Percentiles rank a stretch among this genome's conserved stretches.
These are phyloP conservation scores for Nicotiana knightiana DNA, from an alignment of 257 asterid species.

Conservation along the genomic window DNA sequence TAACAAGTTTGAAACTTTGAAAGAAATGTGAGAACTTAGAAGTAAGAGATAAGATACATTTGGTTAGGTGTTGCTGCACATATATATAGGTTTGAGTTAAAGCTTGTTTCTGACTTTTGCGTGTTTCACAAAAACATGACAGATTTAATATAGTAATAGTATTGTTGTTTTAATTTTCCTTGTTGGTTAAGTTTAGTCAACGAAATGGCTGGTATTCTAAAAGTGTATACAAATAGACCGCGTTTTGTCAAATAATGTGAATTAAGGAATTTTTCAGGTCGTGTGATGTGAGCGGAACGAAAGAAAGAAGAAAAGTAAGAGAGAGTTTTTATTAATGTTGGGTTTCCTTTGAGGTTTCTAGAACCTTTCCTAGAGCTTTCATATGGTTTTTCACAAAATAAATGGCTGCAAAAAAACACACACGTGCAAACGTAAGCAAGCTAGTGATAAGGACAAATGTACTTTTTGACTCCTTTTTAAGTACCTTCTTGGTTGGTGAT, in stretches of 20 bases:
- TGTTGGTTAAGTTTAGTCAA: too few species aligned
- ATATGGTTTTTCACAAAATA: background rate
- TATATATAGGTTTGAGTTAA: background rate
- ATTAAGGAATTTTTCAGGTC: background rate
- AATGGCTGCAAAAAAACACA: too few species aligned
- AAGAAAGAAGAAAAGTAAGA: background rate
- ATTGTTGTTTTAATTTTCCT: too few species aligned
- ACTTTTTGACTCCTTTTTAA: background rate
- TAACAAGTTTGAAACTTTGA: background rate
- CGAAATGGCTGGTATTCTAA: background rate
- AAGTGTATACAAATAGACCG: background rate
- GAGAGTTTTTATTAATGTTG: background rate
- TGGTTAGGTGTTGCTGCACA: background rate
- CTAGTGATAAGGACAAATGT: too few species aligned
- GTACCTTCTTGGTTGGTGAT: background rate
- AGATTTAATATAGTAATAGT: too few species aligned
- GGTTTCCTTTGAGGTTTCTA: background rate
- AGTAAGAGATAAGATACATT: background rate
- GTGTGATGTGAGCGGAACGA: background rate
- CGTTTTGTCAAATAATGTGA: background rate
- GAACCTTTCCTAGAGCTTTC: background rate
- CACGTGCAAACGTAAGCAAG: background rate
- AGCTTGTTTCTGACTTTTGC: background rate
- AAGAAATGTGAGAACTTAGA: background rate
- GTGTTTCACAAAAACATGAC: background rate